These are phyloP conservation scores for Thalia dealbata DNA, from an alignment of 176 grass and related monocot species.

Conservation along the genomic window DNA sequence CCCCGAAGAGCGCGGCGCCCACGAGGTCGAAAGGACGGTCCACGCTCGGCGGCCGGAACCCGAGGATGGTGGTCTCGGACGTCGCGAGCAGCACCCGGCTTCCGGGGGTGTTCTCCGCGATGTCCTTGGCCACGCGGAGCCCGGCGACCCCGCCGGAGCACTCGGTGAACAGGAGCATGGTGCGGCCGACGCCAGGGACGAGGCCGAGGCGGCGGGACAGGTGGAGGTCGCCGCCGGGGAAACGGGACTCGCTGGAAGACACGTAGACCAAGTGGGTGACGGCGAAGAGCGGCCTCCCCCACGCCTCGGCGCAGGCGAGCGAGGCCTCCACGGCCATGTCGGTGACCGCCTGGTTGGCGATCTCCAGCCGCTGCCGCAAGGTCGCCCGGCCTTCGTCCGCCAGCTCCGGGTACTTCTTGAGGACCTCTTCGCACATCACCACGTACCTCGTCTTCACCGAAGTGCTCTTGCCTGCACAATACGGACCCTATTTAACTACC, in stretches of 20 bases:
- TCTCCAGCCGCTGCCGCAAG: conserved; percentile 57
- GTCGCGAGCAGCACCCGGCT: conserved; percentile 63
- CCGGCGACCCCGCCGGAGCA: conserved; percentile 76
- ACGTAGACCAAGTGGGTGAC: conserved; percentile 84
- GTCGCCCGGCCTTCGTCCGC: conserved; percentile 59
- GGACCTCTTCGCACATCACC: conserved; percentile 76
- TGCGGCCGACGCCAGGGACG: conserved; percentile 37
- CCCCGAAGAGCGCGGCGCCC: conserved; percentile 75
- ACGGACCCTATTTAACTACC: too few relatives aligned
- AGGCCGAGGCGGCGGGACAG: conserved; percentile 61
- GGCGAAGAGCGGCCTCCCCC: conserved; percentile 44
- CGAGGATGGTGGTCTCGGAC: conserved; percentile 72
- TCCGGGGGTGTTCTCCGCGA: conserved; percentile 84
- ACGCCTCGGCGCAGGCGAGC: conserved; percentile 47
- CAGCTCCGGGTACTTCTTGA: conserved; percentile 67
- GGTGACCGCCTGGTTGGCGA: conserved; percentile 66
- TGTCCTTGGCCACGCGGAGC: conserved; percentile 85
- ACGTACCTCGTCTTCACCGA: conserved; percentile 81
- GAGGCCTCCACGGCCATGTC: conserved; percentile 54
- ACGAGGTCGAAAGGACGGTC: conserved; percentile 79
- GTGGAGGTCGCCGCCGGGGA: conserved; percentile 72
- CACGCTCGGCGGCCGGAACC: conserved; percentile 64
- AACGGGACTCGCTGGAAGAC: conserved; percentile 78
- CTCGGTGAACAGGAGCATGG: conserved; percentile 63
- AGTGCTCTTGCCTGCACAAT: conserved; percentile 55